These are phyloP conservation scores for Alternaria sp. DNA, from an alignment of 2,329 filamentous ascomycete species.

Conservation along the genomic window DNA sequence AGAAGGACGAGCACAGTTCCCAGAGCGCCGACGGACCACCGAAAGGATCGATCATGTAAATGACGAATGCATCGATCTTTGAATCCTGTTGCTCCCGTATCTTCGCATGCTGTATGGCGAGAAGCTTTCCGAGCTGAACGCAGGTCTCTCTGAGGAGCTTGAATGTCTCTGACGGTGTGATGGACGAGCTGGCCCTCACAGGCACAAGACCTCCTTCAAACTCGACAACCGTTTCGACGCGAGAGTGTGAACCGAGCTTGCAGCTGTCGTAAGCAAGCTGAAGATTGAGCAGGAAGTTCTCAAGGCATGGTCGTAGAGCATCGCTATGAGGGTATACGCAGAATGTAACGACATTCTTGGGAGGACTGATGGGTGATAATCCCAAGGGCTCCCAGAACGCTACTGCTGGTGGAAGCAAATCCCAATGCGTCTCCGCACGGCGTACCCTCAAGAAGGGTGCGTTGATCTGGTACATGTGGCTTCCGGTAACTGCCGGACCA, in stretches of 20 bases:
- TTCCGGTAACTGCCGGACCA: constrained; percentile 29
- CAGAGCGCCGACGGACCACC: constrained; percentile 63
- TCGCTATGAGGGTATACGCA: constrained; percentile 73
- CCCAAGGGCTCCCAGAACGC: constrained; percentile 84
- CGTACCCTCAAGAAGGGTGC: constrained; percentile 75
- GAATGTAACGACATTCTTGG: constrained; percentile 73
- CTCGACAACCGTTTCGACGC: constrained; percentile 48
- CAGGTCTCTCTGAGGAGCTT: constrained; percentile 44
- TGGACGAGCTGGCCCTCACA: constrained; percentile 22
- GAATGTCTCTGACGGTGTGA: constrained; percentile 32
- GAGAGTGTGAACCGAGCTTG: constrained; percentile 70
- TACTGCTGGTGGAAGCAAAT: constrained; percentile 75
- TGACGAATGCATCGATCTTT: constrained; percentile 66
- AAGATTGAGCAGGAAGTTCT: constrained; percentile 70
- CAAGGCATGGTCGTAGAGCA: constrained; percentile 66
- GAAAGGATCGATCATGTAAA: constrained; percentile 78
- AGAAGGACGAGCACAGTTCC: constrained; percentile 77
- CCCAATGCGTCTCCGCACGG: constrained; percentile 71
- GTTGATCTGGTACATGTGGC: constrained; percentile 57
- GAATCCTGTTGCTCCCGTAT: constrained; percentile 48
- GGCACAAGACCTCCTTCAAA: constrained; percentile 44
- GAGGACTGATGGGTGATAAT: constrained; percentile 71
- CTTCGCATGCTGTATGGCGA: constrained; percentile 42
- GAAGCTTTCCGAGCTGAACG: constrained; percentile 50
- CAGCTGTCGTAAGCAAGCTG: constrained; percentile 75